Percentiles rank a stretch among this genome's conserved stretches.
These are phyloP conservation scores for Inosperma sp. DNA, from an alignment of 768 basidiomycete species.

Conservation along the genomic window DNA sequence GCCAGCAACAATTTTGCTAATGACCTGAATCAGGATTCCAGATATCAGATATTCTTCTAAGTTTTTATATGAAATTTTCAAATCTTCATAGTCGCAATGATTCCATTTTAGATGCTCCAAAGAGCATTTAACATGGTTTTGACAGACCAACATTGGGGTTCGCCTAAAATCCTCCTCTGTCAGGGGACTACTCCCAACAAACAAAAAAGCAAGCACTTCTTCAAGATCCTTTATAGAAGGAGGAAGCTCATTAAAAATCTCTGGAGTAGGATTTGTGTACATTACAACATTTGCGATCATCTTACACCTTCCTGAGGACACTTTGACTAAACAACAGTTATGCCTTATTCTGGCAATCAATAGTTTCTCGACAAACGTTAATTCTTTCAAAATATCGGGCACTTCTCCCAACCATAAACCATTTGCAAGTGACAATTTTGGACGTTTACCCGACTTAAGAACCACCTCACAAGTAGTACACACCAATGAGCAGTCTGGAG, in stretches of 20 bases:
- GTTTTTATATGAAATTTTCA: too few species aligned
- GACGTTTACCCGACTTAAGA: too few species aligned
- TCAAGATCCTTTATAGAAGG: slow-evolving; percentile 19
- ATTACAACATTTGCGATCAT: slow-evolving; percentile 30
- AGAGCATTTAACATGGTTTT: too few species aligned
- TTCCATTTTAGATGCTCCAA: too few species aligned
- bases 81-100: too few species aligned
- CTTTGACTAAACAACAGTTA: slow-evolving; percentile 27
- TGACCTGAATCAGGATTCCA: too few species aligned
- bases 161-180: background rate
- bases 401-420: slow-evolving; percentile 35
- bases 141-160: background rate
- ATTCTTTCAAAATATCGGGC: slow-evolving; percentile 20
- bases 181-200: background rate
- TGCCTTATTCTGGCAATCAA: slow-evolving; percentile 24
- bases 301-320: slow-evolving; percentile 22
- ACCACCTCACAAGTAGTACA: too few species aligned
- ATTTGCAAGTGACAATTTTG: slow-evolving; percentile 32
- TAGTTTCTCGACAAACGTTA: slow-evolving; percentile 27
- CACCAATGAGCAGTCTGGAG: too few species aligned
- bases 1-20: too few species aligned
- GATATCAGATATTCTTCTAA: too few species aligned
- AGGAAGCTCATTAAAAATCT: slow-evolving; percentile 26
- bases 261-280: slow-evolving; percentile 24
- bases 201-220: slow-evolving; percentile 19